Evolutionary conservation across 176 grass and related monocot species (phyloP), one percentile per base, ranked within the genome.

Genomic region (Typha latifolia): DNA sequence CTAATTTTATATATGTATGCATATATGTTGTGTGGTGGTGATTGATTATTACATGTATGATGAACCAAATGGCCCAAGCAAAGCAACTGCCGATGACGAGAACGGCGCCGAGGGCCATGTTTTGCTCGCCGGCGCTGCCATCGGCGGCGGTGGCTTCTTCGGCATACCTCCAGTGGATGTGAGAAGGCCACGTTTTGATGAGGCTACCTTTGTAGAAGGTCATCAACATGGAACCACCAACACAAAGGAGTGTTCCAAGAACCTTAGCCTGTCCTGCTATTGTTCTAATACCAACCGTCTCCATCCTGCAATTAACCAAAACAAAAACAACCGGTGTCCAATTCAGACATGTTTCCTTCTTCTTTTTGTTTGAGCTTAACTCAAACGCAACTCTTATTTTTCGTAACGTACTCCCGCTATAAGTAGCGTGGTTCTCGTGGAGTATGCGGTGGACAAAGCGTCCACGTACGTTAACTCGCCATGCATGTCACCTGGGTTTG

Each of bases 51-150:
- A 84, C 88, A 70, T 92, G 89, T 52, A 96, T 66, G 69, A 97
- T 84, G 78, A 97, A 89, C 93, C 93, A 97, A 50, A 87, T 7
- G 48, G 93, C 77, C 88, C 85, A 92, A 0, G 88, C 68, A 57
- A 70, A 63, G 75, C 93, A 97, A 75, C 93, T 92, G 14, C 52
- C 72, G 37, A 97, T 89, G 78, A 92, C 67, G 13, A 97, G 80
- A 0, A 72, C 32, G 67, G 90, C 85, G 10, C 93, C 93, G 9
- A 80, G 1, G 32, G 69, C 61, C 82, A 79, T 71, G 76, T 70
- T 72, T 12, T 73, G 80, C 12, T 12, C 31, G 14, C 22, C 59
- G 23, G 18, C 61, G 3, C 32, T 72, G 3, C 32, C 73, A 2
- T 16, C 65, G 3, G 9, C 52, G 1, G 68, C 61, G 2, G 72